phyloP scores from a whole-genome alignment of 202 grass and related monocot genomes.

The Zizania palustris region DNA sequence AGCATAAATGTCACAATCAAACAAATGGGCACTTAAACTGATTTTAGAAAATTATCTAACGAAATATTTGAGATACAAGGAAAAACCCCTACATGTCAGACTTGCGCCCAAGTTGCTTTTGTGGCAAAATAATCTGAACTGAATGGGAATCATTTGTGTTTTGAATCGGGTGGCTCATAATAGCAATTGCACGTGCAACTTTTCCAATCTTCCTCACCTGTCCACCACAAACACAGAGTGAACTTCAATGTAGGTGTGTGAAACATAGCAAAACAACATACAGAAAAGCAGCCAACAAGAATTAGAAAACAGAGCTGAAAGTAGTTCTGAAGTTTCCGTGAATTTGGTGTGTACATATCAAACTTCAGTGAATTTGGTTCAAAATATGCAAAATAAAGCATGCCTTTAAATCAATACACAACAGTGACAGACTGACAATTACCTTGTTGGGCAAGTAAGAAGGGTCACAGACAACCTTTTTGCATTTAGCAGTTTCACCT shows the following conservation, averaged over 20 bases:
- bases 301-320: constrained; percentile 2
- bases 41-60: constrained; percentile 10
- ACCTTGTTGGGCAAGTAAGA: constrained; percentile 84
- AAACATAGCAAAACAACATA: not conserved
- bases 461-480: constrained; percentile 48
- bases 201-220: constrained; percentile 81
- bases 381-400: not conserved
- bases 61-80: constrained; percentile 25
- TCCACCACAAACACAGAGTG: constrained; percentile 22
- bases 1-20: constrained; percentile 33
- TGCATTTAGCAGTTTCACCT: constrained; percentile 94
- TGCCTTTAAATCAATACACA: too few species aligned
- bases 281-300: not conserved
- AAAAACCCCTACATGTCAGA: constrained; percentile 69
- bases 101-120: constrained; percentile 79
- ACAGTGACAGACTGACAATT: too few species aligned
- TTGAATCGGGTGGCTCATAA: constrained; percentile 86
- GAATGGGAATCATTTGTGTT: constrained; percentile 76
- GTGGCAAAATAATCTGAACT: constrained; percentile 71
- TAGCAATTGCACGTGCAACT: constrained; percentile 80
- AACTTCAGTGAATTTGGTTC: constrained; percentile 26
- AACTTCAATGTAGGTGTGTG: constrained; percentile 1
- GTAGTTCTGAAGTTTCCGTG: not conserved
- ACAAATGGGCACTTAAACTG: not conserved
- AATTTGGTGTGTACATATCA: constrained; percentile 22